Conservation (phyloP, 2,329 filamentous ascomycete species). For the Cytospora schulzeri region DNA sequence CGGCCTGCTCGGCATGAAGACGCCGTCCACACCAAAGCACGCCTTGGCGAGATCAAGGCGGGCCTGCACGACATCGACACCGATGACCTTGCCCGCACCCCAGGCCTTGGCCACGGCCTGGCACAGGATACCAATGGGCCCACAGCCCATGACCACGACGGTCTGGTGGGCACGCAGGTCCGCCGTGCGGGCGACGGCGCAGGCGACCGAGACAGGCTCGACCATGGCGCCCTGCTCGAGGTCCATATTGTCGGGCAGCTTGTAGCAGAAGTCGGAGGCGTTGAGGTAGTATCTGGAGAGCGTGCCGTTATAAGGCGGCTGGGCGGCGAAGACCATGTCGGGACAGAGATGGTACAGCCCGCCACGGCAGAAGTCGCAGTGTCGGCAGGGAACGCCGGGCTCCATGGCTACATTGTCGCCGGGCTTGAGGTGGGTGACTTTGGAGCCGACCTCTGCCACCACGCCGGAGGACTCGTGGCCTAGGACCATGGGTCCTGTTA, state of each 20-base stretch:
- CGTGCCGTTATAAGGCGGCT: slow-evolving; percentile 52
- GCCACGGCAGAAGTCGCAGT: slow-evolving; percentile 44
- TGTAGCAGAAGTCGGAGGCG: slow-evolving; percentile 50
- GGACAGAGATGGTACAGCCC: slow-evolving; percentile 46
- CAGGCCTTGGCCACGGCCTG: slow-evolving; percentile 50
- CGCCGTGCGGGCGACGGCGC: slow-evolving; percentile 47
- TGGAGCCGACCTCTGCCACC: slow-evolving; percentile 43
- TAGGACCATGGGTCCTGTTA: slow-evolving; percentile 47
- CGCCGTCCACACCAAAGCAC: slow-evolving; percentile 47
- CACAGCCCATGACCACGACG: slow-evolving; percentile 52
- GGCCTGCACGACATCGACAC: slow-evolving; percentile 50
- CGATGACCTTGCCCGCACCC: slow-evolving; percentile 47
- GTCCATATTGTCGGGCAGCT: slow-evolving; percentile 46
- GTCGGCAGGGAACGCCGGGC: slow-evolving; percentile 40
- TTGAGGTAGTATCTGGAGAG: slow-evolving; percentile 51
- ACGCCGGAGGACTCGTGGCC: slow-evolving; percentile 49
- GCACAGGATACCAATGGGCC: slow-evolving; percentile 51
- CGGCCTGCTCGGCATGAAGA: slow-evolving; percentile 39
- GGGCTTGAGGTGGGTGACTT: slow-evolving; percentile 44
- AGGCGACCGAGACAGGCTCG: slow-evolving; percentile 55
- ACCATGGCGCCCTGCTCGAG: slow-evolving; percentile 56
- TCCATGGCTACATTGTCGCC: slow-evolving; percentile 52
- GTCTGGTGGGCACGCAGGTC: slow-evolving; percentile 44
- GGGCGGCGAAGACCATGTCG: slow-evolving; percentile 51
- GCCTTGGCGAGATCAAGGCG: slow-evolving; percentile 47